These are phyloP conservation scores for Parmales sp. DNA, from an alignment of 108 stramenopile genomes.

Conservation along the genomic window DNA sequence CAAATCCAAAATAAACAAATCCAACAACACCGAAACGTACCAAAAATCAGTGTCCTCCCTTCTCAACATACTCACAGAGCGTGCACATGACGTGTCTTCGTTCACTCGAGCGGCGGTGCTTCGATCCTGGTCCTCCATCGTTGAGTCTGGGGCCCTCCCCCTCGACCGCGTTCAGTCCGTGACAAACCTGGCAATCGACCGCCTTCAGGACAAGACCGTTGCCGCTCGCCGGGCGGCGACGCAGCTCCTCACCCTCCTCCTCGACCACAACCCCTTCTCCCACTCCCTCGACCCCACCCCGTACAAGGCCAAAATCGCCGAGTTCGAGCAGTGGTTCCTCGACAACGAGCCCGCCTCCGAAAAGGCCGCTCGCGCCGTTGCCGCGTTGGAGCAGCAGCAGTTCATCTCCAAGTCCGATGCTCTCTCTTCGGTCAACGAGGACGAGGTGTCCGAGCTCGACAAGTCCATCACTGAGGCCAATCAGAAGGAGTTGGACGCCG, in stretches of 20 bases:
- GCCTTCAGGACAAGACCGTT: constrained; percentile 87
- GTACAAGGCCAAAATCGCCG: constrained; percentile 53
- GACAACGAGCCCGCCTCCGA: neutral
- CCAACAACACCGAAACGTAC: constrained; percentile 16
- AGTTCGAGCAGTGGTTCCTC: constrained; percentile 23
- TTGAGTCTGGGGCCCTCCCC: constrained; percentile 58
- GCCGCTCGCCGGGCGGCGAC: constrained; percentile 79
- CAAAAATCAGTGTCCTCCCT: constrained; percentile 49
- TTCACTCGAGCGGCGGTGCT: constrained; percentile 72
- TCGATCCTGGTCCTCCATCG: constrained; percentile 59
- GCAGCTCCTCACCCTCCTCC: constrained; percentile 63
- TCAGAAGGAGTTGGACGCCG: constrained; percentile 40
- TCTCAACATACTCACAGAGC: constrained; percentile 67
- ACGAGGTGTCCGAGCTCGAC: constrained; percentile 12
- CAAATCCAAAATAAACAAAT: too few species aligned
- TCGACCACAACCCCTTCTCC: constrained; percentile 91
- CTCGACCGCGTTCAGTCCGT: constrained; percentile 55
- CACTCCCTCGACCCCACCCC: constrained; percentile 72
- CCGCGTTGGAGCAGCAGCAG: constrained; percentile 31
- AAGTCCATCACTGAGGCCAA: constrained; percentile 20
- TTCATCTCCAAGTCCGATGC: neutral
- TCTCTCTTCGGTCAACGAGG: too few species aligned
- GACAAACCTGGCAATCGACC: constrained; percentile 66
- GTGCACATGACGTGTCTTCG: constrained; percentile 65
- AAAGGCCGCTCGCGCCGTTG: constrained; percentile 12